Percentiles rank a stretch among this genome's conserved stretches.
Evolutionary conservation across 169 alveolate species (phyloP).

Genomic region (Eimeria acervulina): DNA sequence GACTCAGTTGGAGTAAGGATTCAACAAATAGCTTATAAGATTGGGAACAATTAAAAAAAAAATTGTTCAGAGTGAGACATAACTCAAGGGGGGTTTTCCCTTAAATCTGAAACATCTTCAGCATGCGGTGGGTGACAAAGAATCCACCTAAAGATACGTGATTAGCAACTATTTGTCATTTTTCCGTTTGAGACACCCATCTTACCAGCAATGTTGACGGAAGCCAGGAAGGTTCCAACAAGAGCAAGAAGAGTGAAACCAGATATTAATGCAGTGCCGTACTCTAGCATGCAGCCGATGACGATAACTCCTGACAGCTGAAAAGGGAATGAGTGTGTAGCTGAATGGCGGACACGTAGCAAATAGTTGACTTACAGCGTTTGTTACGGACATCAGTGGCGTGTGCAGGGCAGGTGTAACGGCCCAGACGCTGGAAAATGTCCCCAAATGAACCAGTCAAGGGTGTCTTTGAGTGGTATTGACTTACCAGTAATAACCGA

Average conservation of each 20-base stretch:
- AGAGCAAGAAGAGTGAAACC: constrained; percentile 71
- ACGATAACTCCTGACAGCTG: constrained; percentile 92
- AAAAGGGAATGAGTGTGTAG: not conserved
- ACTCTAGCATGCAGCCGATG: constrained; percentile 92
- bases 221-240: constrained; percentile 82
- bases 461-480: not conserved
- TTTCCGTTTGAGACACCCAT: not conserved
- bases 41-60: constrained; percentile 4
- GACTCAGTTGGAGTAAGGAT: not conserved
- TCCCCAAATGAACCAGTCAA: not conserved
- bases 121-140: constrained; percentile 96
- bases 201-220: constrained; percentile 85
- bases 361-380: constrained; percentile 87
- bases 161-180: not conserved
- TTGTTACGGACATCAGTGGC: constrained; percentile 95
- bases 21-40: not conserved
- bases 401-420: constrained; percentile 95
- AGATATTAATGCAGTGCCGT: constrained; percentile 62
- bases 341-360: not conserved
- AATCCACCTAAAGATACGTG: constrained; percentile 92
- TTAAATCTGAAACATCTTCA: constrained; percentile 92
- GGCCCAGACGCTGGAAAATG: constrained; percentile 79
- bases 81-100: constrained; percentile 53
- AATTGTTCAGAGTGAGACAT: not conserved
- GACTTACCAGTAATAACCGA: constrained; percentile 81